phyloP scores from a whole-genome alignment of 768 basidiomycete species.

The Harrya chromipes region DNA sequence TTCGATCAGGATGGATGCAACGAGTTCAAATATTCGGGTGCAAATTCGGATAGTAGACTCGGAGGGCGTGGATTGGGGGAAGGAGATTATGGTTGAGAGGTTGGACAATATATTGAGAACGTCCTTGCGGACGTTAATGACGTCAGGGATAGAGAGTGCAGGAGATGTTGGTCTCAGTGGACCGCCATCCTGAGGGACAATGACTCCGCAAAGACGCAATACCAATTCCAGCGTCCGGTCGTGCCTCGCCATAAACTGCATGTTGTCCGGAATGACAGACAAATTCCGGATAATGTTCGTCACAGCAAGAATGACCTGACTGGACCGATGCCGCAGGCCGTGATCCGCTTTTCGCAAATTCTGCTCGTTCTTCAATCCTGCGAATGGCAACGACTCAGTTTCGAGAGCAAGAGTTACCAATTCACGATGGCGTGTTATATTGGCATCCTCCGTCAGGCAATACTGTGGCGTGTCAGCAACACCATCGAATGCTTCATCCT shows the following conservation, averaged over 20 bases:
- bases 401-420: constrained; percentile 59
- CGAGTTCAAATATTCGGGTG: constrained; percentile 57
- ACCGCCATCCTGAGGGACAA: constrained; percentile 31
- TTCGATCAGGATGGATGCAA: constrained; percentile 76
- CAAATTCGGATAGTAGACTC: constrained; percentile 46
- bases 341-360: constrained; percentile 46
- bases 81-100: constrained; percentile 50
- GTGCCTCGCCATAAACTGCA: constrained; percentile 60
- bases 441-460: constrained; percentile 28
- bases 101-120: constrained; percentile 65
- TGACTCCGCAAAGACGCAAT: constrained; percentile 64
- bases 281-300: constrained; percentile 86
- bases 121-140: constrained; percentile 75
- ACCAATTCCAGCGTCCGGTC: constrained; percentile 62
- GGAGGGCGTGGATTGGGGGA: constrained; percentile 42
- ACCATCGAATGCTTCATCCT: constrained; percentile 72
- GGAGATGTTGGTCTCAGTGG: constrained; percentile 45
- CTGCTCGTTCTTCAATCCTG: constrained; percentile 45
- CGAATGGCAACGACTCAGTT: constrained; percentile 57
- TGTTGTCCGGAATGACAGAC: constrained; percentile 70
- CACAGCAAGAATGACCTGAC: constrained; percentile 63
- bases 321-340: constrained; percentile 61
- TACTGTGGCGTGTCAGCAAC: constrained; percentile 34
- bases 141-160: constrained; percentile 65
- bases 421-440: constrained; percentile 62